Evolutionary conservation across 805 yeast species (phyloP), one percentile per base, ranked within the genome.

Genomic region (Metschnikowia orientalis): DNA sequence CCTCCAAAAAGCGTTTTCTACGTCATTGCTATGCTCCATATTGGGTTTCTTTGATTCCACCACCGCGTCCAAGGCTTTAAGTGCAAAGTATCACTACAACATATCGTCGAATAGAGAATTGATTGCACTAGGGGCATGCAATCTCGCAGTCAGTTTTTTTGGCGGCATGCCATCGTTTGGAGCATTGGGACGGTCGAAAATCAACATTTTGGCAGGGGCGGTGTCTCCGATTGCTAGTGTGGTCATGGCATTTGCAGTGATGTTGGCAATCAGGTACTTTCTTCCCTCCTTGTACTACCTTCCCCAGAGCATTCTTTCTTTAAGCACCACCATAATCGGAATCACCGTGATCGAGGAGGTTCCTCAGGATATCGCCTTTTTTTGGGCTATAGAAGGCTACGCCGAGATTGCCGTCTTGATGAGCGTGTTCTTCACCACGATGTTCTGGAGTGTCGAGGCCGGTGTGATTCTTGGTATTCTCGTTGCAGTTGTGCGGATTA

Each of bases 301-400:
- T 29, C 68, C 56, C 11, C 57, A 49, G 25, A 67, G 50, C 47
- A 65, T 52, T 25, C 61, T 47, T 46, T 59, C 56, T 31, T 56
- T 54, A 32, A 52, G 57, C 27, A 59, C 65, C 6, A 58, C 65
- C 2, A 52, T 59, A 28, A 55, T 59, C 24, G 65, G 95, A 10
- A 45, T 83, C 2, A 73, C 81, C 0, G 66, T 88, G 15, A 29
- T 59, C 12, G 56, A 51, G 36, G 65, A 59, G 22, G 54, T 56
- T 9, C 97, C 97, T 0, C 64, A 65, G 14, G 56, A 51, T 20
- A 12, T 50, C 13, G 18, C 21, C n/a, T 51, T 51, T 28, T 48
- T 50, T 39, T 43, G 44, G 45, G 16, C 37, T 23, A 50, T 51
- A 8, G 37, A 42, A 7, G 56, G 56, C 8, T 51, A 47, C 42